These are phyloP conservation scores for Ehretia macrophylla DNA, from an alignment of 257 asterid genomes.

Conservation along the genomic window DNA sequence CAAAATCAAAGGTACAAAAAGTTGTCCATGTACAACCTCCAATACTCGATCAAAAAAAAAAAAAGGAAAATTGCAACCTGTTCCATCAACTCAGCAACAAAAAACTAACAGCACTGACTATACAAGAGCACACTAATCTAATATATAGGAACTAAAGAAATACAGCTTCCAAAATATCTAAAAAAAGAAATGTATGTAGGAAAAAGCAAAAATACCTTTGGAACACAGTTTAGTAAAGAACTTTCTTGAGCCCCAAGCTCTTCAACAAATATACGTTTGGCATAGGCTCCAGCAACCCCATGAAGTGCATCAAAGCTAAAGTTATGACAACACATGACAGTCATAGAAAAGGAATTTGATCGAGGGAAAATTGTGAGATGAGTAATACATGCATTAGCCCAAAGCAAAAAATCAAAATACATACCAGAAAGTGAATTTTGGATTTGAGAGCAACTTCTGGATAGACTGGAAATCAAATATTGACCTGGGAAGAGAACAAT, in stretches of 20 bases:
- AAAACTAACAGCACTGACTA: too few relatives aligned
- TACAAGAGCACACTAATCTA: too few relatives aligned
- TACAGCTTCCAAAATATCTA: too few relatives aligned
- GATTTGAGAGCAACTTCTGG: slow-evolving; percentile 69
- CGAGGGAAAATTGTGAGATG: too few relatives aligned
- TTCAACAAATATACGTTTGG: slow-evolving; percentile 85
- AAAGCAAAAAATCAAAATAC: slow-evolving; percentile 2
- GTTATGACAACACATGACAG: background rate
- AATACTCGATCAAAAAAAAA: too few relatives aligned
- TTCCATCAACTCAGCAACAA: too few relatives aligned
- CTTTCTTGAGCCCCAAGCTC: slow-evolving; percentile 89
- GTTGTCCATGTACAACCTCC: too few relatives aligned
- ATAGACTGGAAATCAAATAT: slow-evolving; percentile 89
- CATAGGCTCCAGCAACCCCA: slow-evolving; percentile 97
- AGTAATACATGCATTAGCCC: too few relatives aligned
- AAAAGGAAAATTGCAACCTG: too few relatives aligned
- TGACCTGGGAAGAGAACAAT: slow-evolving; percentile 46
- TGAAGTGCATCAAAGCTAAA: slow-evolving; percentile 92
- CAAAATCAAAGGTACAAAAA: background rate
- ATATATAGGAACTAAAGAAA: too few relatives aligned
- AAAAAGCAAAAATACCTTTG: slow-evolving; percentile 51
- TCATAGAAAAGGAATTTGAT: too few relatives aligned
- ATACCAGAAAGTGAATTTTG: slow-evolving; percentile 89
- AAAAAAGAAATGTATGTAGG: background rate
- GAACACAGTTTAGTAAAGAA: slow-evolving; percentile 83